A percentile compares a stretch with the other conserved stretches of the same genome.
These are phyloP conservation scores for Piloderma croceum DNA, from an alignment of 768 basidiomycete species.

Conservation along the genomic window DNA sequence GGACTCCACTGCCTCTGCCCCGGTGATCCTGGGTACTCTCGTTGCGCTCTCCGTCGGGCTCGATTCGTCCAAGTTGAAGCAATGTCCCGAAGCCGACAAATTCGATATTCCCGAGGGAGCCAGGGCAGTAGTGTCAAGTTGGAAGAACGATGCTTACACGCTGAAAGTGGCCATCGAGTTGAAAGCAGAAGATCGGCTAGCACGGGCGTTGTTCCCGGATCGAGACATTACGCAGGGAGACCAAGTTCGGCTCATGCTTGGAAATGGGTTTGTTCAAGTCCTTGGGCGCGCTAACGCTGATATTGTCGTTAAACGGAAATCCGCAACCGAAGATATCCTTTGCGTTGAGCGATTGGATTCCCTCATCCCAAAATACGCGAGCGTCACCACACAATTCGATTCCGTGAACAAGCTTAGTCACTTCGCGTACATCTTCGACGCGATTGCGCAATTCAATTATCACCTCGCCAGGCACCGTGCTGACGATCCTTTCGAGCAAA, in stretches of 20 bases:
- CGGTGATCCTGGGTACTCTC: background rate
- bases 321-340: constrained; percentile 1
- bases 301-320: constrained; percentile 2
- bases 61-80: constrained; percentile 6
- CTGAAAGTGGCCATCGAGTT: constrained; percentile 9
- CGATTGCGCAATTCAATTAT: constrained; percentile 10
- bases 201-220: too few relatives aligned
- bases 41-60: constrained; percentile 7
- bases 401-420: too few relatives aligned
- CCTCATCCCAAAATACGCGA: constrained; percentile 1
- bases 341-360: constrained; percentile 9
- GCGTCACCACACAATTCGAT: too few relatives aligned
- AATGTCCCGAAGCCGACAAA: background rate
- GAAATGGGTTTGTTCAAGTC: constrained; percentile 6
- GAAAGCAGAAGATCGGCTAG: constrained; percentile 1
- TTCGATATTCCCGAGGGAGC: background rate
- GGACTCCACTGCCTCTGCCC: background rate
- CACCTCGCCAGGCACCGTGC: constrained; percentile 8
- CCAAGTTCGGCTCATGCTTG: background rate
- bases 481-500: background rate
- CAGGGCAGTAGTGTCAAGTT: constrained; percentile 3
- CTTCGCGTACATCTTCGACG: constrained; percentile 7
- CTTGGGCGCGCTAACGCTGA: constrained; percentile 5
- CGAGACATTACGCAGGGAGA: too few relatives aligned
- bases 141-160: constrained; percentile 7